phyloP scores from a whole-genome alignment of 1,284 basidiomycete species.

The Testicularia cyperi region DNA sequence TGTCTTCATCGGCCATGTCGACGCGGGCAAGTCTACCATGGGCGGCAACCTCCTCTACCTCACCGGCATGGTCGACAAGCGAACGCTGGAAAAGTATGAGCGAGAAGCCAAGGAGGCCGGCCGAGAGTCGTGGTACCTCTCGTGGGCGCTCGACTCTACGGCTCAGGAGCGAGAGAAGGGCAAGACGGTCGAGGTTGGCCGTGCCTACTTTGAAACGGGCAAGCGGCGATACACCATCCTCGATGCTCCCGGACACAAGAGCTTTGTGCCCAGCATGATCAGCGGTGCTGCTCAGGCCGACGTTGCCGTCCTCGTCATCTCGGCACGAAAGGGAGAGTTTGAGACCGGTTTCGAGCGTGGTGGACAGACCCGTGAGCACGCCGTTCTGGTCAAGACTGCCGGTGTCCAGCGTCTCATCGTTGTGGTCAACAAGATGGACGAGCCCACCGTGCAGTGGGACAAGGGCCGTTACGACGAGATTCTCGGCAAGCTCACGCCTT shows the following conservation, averaged over 20 bases:
- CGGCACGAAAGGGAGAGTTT: constrained; percentile 57
- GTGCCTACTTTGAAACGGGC: constrained; percentile 59
- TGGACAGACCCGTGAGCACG: constrained; percentile 60
- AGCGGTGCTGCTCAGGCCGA: constrained; percentile 59
- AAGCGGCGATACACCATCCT: constrained; percentile 59
- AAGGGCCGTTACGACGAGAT: constrained; percentile 58
- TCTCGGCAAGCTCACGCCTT: constrained; percentile 53
- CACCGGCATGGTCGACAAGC: constrained; percentile 60
- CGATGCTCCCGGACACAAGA: constrained; percentile 60
- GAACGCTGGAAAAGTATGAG: constrained; percentile 60
- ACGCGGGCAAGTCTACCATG: constrained; percentile 60
- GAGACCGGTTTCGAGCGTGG: constrained; percentile 59
- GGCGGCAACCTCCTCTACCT: constrained; percentile 58
- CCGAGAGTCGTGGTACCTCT: constrained; percentile 58
- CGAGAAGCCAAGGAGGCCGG: constrained; percentile 58
- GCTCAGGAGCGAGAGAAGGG: constrained; percentile 59
- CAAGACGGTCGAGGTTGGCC: constrained; percentile 59
- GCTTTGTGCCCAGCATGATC: constrained; percentile 59
- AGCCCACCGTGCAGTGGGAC: constrained; percentile 56
- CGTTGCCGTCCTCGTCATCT: constrained; percentile 58
- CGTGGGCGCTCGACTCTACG: constrained; percentile 59
- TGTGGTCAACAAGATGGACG: constrained; percentile 61
- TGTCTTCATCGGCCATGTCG: constrained; percentile 60
- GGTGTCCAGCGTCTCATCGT: constrained; percentile 59
- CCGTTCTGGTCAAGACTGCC: constrained; percentile 59